Conservation (phyloP, 441 rosid genomes). For the Gossypium davidsonii region DNA sequence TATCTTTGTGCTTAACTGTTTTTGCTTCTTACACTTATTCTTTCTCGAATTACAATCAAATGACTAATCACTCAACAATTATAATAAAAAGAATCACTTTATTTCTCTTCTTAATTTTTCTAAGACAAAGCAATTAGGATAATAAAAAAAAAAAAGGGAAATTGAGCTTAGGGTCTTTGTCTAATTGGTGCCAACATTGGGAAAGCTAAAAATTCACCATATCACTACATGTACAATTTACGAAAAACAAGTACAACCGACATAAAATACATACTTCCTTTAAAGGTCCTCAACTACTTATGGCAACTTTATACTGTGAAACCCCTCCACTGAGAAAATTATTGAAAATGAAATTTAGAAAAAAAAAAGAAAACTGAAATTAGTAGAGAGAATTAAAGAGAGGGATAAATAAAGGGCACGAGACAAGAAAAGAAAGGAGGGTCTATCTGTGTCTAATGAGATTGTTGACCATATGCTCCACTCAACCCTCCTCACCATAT, state of each 20-base stretch:
- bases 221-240: conserved; percentile 11
- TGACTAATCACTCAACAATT: no score
- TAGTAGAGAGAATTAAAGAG: background rate
- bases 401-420: conserved; percentile 6
- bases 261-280: conserved; percentile 10
- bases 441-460: conserved; percentile 43
- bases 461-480: conserved; percentile 42
- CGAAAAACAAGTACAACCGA: conserved; percentile 31
- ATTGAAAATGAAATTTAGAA: background rate
- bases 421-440: conserved; percentile 43
- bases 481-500: conserved; percentile 15
- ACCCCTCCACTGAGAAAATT: background rate
- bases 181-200: background rate
- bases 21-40: no score
- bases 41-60: no score
- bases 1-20: no score
- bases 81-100: no score
- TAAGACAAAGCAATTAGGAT: no score
- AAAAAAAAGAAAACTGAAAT: no score
- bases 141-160: no score
- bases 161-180: background rate
- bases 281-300: background rate
- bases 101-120: no score
- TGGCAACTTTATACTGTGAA: conserved; percentile 11
- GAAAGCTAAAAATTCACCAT: background rate